Evolutionary conservation across 306 rosid species (phyloP).

Genomic region (Styphnolobium japonicum): DNA sequence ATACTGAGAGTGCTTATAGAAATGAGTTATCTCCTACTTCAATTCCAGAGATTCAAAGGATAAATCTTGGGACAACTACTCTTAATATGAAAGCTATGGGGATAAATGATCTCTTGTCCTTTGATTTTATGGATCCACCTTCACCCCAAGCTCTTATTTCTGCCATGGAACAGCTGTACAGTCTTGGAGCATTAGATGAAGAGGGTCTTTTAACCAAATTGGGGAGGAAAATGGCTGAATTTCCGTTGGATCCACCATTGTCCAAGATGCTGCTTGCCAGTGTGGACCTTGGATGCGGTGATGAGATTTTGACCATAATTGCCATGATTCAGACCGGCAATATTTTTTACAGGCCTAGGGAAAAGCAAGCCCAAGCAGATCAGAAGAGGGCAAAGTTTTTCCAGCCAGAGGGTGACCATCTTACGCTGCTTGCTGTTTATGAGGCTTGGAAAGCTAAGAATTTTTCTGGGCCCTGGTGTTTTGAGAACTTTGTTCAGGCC

Average conservation of each 20-base stretch:
- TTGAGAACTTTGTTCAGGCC: constrained; percentile 75
- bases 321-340: constrained; percentile 92
- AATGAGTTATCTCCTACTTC: constrained; percentile 82
- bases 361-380: constrained; percentile 92
- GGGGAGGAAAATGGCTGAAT: constrained; percentile 89
- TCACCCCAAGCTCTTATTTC: constrained; percentile 79
- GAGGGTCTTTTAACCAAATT: constrained; percentile 81
- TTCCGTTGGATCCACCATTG: constrained; percentile 87
- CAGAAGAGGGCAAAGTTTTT: constrained; percentile 87
- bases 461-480: constrained; percentile 88
- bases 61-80: constrained; percentile 68
- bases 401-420: constrained; percentile 94
- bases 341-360: constrained; percentile 81
- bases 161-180: constrained; percentile 76
- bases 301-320: constrained; percentile 82
- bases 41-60: constrained; percentile 79
- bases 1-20: constrained; percentile 78
- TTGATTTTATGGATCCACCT: constrained; percentile 93
- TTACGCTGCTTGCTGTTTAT: constrained; percentile 79
- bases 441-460: constrained; percentile 86
- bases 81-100: constrained; percentile 88
- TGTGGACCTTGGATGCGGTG: constrained; percentile 92
- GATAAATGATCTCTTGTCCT: constrained; percentile 68
- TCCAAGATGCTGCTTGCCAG: constrained; percentile 91
- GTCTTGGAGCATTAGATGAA: constrained; percentile 89